These are phyloP conservation scores for Plasmodium malariae DNA, from an alignment of 169 alveolate genomes.

Conservation along the genomic window DNA sequence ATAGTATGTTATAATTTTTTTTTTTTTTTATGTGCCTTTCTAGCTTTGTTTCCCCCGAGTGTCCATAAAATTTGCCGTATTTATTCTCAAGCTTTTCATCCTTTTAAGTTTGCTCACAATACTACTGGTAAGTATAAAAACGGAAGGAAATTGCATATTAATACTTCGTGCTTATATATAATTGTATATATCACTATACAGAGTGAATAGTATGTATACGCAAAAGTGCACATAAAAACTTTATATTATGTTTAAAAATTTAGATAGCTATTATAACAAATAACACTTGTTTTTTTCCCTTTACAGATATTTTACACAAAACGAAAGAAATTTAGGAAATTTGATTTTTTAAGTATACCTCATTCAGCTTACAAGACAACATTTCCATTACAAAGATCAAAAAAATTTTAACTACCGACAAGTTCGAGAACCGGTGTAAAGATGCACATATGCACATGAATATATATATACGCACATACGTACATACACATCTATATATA, in stretches of 20 bases:
- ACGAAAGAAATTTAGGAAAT: slow-evolving; percentile 31
- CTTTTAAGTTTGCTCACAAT: slow-evolving; percentile 25
- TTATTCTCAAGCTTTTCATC: slow-evolving; percentile 11
- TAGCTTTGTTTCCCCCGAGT: slow-evolving; percentile 9
- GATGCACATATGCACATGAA: neutral
- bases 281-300: slow-evolving; percentile 5
- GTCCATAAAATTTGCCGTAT: neutral
- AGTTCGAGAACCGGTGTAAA: slow-evolving; percentile 2
- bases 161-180: neutral
- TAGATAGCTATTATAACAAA: neutral
- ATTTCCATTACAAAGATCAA: slow-evolving; percentile 47
- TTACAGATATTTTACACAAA: slow-evolving; percentile 41
- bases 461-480: neutral
- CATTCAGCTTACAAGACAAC: slow-evolving; percentile 57
- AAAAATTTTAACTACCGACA: slow-evolving; percentile 24
- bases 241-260: neutral
- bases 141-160: too few species aligned
- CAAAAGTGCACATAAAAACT: neutral
- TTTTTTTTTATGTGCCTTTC: slow-evolving; percentile 16
- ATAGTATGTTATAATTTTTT: slow-evolving; percentile 1
- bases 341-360: slow-evolving; percentile 66
- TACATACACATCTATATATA: neutral
- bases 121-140: slow-evolving; percentile 69
- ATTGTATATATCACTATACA: neutral
- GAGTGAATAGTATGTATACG: too few species aligned